Base-by-base conservation (phyloP, 805 yeast genomes). In the Kluyveromyces wickerhamii region DNA sequence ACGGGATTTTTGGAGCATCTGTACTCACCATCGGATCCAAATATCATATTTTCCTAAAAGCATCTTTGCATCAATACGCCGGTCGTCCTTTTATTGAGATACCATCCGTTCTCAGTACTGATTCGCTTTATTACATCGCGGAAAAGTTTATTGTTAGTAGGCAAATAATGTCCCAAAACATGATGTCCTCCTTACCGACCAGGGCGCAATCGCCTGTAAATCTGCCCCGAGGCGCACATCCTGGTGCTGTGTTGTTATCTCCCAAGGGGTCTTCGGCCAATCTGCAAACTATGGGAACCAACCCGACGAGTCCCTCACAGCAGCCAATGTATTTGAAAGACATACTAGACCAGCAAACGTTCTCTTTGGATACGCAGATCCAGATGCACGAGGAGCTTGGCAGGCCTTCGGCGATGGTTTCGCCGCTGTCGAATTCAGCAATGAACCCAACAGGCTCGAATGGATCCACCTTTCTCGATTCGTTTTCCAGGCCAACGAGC, bases 171-270 rank as follows among this genome's bases (percentile, higher is more conserved):
- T 29, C 38, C 7, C 36, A 33, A 16, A 33, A 21, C 22, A 22
- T 15, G 21, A 18, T 32, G 12, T 24, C 35, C 20, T 27, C 36
- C n/a, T 27, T 49, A 34, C 52, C 52, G 11, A 39, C 45, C 15
- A 46, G 54, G 21, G 44, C 46, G 14, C 54, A 48, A 32, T 52
- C 59, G 26, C 56, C 57, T n/a, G 47, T 44, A 20, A 45, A 42
- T 29, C 26, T 42, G 21, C 28, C 47, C 4, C 43, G 61, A 41
- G 48, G 61, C 34, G 60, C 57, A n/a, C 65, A 59, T 36, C 68
- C 68, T 3, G 68, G 68, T 19, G 68, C 67, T 7, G 63, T 59
- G 7, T 44, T 63, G 13, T 39, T 62, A 22, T 59, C 65, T 2
- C 62, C 66, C 13, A 46, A 45, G 32, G 40, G 54, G 4, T 43